Percentiles rank a stretch among this genome's conserved stretches.
Evolutionary conservation across 345 rosid genomes (phyloP).

Genomic region (Pugionium cornutum): DNA sequence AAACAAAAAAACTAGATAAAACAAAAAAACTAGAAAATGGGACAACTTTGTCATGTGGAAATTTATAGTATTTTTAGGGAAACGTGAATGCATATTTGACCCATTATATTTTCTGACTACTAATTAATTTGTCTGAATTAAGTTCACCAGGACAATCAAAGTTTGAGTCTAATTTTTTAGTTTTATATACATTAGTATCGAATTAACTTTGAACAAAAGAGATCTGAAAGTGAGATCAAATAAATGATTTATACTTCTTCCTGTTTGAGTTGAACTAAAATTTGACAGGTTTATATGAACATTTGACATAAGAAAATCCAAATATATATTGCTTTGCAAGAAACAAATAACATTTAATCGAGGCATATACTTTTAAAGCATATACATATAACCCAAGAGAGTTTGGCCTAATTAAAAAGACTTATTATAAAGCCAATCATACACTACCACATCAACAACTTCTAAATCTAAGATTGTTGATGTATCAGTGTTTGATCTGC

Average conservation of each 20-base stretch:
- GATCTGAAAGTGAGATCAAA: too few relatives aligned
- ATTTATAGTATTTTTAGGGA: conserved; percentile 38
- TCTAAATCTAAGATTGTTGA: conserved; percentile 33
- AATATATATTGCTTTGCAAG: conserved; percentile 6
- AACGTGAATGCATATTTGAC: conserved; percentile 30
- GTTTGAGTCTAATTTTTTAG: conserved; percentile 24
- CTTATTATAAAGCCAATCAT: conserved; percentile 34
- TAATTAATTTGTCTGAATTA: not conserved
- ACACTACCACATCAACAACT: conserved; percentile 43
- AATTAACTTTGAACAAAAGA: too few relatives aligned
- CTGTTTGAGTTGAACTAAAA: not conserved
- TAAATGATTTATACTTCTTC: too few relatives aligned
- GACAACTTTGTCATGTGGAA: conserved; percentile 35
- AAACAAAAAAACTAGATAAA: conserved; percentile 38
- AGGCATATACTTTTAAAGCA: conserved; percentile 22
- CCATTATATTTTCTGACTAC: conserved; percentile 30
- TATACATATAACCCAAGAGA: conserved; percentile 29
- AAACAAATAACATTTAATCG: conserved; percentile 9
- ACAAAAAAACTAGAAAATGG: conserved; percentile 26
- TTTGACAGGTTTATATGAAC: conserved; percentile 4
- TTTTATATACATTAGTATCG: not conserved
- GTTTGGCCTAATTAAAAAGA: conserved; percentile 25
- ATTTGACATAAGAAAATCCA: conserved; percentile 4
- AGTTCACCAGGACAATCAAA: conserved; percentile 22
- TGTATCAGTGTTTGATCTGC: conserved; percentile 44